phyloP scores from a whole-genome alignment of 257 asterid species.

The Marsdenia floribunda region DNA sequence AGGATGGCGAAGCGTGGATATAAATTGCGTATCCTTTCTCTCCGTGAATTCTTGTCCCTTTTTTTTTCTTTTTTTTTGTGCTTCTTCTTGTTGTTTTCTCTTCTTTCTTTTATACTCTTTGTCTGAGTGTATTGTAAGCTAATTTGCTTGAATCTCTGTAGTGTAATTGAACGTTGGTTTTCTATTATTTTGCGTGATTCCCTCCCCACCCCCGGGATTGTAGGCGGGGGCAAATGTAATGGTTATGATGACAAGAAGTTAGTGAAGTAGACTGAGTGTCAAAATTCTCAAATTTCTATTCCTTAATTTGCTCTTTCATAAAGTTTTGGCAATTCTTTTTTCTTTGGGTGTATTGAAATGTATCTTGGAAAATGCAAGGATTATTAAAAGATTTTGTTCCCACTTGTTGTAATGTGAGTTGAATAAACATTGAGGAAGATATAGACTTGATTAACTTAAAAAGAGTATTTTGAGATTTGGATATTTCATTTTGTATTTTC shows the following conservation, averaged over 20 bases:
- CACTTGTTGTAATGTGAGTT: not conserved
- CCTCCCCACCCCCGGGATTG: no score
- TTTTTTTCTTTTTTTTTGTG: not conserved
- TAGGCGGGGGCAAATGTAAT: not conserved
- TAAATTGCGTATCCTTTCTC: constrained; percentile 86
- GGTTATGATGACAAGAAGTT: not conserved
- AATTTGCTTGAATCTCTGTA: not conserved
- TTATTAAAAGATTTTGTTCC: not conserved
- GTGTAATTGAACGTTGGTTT: not conserved
- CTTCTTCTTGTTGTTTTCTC: no score
- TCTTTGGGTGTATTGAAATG: not conserved
- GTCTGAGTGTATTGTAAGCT: not conserved
- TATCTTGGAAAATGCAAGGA: not conserved
- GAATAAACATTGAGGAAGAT: not conserved
- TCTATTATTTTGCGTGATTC: not conserved
- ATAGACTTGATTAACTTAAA: not conserved
- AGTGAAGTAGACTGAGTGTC: not conserved
- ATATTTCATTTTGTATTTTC: constrained; percentile 30
- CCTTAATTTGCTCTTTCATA: not conserved
- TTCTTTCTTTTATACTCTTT: constrained; percentile 2
- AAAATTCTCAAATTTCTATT: not conserved
- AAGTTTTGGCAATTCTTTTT: not conserved
- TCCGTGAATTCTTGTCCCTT: constrained; percentile 1
- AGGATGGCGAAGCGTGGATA: constrained; percentile 88
- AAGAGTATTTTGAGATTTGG: not conserved